Conservation (phyloP, 2,329 filamentous ascomycete species). For the Bipolaris cookei region DNA sequence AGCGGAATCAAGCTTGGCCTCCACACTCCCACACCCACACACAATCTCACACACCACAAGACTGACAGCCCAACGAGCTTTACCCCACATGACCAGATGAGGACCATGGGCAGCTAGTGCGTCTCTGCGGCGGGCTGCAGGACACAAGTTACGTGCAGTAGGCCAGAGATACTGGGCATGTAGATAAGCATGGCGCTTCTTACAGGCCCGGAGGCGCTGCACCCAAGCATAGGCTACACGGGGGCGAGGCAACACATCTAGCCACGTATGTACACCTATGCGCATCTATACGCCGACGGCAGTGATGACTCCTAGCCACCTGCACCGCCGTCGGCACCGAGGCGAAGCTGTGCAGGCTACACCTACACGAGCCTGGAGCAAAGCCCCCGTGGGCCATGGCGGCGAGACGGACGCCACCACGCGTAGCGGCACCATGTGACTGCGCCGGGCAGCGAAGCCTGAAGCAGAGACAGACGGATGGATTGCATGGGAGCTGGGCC, state of each 20-base stretch:
- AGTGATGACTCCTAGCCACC: neutral
- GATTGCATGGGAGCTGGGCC: neutral
- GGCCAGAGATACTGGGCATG: slow-evolving; percentile 4
- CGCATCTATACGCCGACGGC: neutral
- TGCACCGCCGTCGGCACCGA: neutral
- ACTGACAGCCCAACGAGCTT: neutral
- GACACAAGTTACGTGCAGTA: slow-evolving; percentile 7
- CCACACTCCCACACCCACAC: slow-evolving; percentile 4
- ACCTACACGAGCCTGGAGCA: neutral
- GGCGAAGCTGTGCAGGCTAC: neutral
- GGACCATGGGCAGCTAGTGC: slow-evolving; percentile 1
- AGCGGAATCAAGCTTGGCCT: slow-evolving; percentile 6
- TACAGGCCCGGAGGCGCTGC: slow-evolving; percentile 10
- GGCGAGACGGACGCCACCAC: neutral
- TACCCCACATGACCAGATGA: slow-evolving; percentile 23
- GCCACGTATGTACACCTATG: neutral
- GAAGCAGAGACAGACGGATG: no score
- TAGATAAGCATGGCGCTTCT: slow-evolving; percentile 14
- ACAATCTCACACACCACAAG: neutral
- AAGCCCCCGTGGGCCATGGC: no score
- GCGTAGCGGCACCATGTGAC: neutral
- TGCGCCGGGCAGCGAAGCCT: neutral
- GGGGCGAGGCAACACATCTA: neutral
- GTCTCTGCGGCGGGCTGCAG: slow-evolving; percentile 7
- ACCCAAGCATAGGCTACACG: slow-evolving; percentile 1